These are phyloP conservation scores for Penicillium capsulatum DNA, from an alignment of 2,329 filamentous ascomycete genomes.

Conservation along the genomic window DNA sequence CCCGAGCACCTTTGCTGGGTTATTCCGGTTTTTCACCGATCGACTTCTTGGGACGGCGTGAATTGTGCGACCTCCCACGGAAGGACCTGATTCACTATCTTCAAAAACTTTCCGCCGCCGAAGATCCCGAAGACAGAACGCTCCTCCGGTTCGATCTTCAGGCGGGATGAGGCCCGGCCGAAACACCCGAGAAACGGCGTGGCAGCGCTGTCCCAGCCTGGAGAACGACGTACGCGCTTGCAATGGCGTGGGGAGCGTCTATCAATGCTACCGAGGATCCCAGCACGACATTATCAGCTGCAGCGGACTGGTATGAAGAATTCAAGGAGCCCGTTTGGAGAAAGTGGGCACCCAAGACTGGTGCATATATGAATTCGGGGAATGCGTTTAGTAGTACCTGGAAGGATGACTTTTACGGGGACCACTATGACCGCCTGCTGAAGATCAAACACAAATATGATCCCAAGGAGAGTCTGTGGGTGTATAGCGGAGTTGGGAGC, in stretches of 20 bases:
- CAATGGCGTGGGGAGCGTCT: constrained; percentile 25
- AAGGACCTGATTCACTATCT: constrained; percentile 9
- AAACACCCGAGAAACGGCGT: constrained; percentile 4
- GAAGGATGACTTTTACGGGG: constrained; percentile 26
- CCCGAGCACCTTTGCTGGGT: constrained; percentile 28
- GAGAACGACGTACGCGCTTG: constrained; percentile 33
- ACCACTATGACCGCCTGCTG: constrained; percentile 26
- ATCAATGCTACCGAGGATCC: constrained; percentile 10
- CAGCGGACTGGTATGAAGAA: constrained; percentile 10
- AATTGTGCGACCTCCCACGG: constrained; percentile 23
- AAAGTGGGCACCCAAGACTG: constrained; percentile 22
- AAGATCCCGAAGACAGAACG: constrained; percentile 21
- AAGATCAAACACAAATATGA: constrained; percentile 29
- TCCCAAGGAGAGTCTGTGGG: constrained; percentile 18
- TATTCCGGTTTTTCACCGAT: constrained; percentile 28
- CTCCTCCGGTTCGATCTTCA: constrained; percentile 26
- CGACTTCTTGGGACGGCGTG: constrained; percentile 33
- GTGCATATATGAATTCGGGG: constrained; percentile 26
- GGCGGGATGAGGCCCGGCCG: constrained; percentile 13
- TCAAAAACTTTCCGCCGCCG: constrained; percentile 9
- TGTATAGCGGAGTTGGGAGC: constrained; percentile 17
- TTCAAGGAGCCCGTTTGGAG: constrained; percentile 22
- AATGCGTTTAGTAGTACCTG: constrained; percentile 16
- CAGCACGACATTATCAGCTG: neutral
- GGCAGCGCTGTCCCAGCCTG: constrained; percentile 29